phyloP scores from a whole-genome alignment of 345 rosid species.

The Orychophragmus violaceus region DNA sequence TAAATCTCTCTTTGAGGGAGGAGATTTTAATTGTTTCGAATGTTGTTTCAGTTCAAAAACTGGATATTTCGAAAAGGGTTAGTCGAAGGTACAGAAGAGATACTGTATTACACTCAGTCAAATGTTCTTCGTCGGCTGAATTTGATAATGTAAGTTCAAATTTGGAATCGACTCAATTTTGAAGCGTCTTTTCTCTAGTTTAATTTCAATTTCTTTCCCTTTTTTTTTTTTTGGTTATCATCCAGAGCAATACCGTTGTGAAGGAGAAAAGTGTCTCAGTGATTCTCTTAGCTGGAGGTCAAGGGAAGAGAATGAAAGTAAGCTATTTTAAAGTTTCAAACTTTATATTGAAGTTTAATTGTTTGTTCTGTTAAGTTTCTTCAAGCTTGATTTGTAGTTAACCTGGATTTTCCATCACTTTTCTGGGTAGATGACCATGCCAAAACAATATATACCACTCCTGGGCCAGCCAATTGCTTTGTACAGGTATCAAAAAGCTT shows the following conservation, averaged over 20 bases:
- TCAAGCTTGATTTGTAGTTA: neutral
- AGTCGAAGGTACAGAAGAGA: neutral
- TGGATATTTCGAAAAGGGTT: conserved; percentile 24
- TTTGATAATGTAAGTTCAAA: conserved; percentile 36
- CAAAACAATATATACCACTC: conserved; percentile 92
- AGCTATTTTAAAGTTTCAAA: conserved; percentile 23
- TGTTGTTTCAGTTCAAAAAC: conserved; percentile 29
- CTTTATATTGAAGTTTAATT: neutral
- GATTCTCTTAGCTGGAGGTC: conserved; percentile 85
- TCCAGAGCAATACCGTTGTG: conserved; percentile 40
- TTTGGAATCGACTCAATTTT: neutral
- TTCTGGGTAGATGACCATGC: conserved; percentile 74
- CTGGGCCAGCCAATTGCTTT: conserved; percentile 90
- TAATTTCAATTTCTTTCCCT: neutral
- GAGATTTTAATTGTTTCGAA: neutral
- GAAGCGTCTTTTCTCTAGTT: neutral
- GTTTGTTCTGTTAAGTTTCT: neutral
- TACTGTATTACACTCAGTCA: conserved; percentile 12
- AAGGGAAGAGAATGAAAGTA: conserved; percentile 96
- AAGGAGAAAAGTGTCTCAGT: conserved; percentile 75
- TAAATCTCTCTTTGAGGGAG: neutral
- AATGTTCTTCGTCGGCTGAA: conserved; percentile 38
- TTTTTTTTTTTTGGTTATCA: neutral
- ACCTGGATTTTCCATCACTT: conserved; percentile 29
- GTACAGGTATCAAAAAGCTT: conserved; percentile 59